Evolutionary conservation across 2,329 filamentous ascomycete species (phyloP), one percentile per base, ranked within the genome.

Genomic region (Hypocreales sp.): DNA sequence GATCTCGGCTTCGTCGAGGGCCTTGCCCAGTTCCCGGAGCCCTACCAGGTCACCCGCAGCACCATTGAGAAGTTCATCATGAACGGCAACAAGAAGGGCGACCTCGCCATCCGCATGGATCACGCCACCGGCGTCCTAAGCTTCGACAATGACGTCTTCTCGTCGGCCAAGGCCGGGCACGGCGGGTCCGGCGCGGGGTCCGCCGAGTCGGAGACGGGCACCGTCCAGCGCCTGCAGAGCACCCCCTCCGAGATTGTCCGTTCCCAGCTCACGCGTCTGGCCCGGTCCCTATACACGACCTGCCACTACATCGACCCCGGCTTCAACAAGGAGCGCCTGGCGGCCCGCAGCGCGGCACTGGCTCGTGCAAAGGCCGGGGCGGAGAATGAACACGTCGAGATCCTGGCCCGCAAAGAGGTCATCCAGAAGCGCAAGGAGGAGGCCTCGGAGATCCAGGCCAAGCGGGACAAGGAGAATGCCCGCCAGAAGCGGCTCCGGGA

Each of bases 61-160:
- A 92, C 82, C 35, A 92, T 98, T 40, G 90, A 98, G 66, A 98
- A 95, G 63, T 98, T 98, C 67, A 95, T 98, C 67, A 98, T 98
- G 90, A 98, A 98, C 56, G 90, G 90, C 37, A 95, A 92, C 71
- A 98, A 98, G 74, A 98, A 98, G 72, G 90, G 90, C 31, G 90
- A 98, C 45, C 69, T 98, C 24, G 80, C 90, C 29, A 92, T 98
- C 44, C 84, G 90, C 35, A 83, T 95, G 57, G 82, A 95, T 50
- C 90, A 98, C 50, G 84, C 84, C 35, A 87, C 86, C 29, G 84
- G 90, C 34, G 81, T 94, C 26, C 72, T 98, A 34, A 94, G 84
- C 52, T 98, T 98, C 44, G 90, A 98, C 53, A 92, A 83, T 29
- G 90, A 98, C 53, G 84, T 98, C 39, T 95, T 98, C 66, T 93